Evolutionary conservation across 352 stramenopile species (phyloP).

Genomic region (Phytopythium boreale): DNA sequence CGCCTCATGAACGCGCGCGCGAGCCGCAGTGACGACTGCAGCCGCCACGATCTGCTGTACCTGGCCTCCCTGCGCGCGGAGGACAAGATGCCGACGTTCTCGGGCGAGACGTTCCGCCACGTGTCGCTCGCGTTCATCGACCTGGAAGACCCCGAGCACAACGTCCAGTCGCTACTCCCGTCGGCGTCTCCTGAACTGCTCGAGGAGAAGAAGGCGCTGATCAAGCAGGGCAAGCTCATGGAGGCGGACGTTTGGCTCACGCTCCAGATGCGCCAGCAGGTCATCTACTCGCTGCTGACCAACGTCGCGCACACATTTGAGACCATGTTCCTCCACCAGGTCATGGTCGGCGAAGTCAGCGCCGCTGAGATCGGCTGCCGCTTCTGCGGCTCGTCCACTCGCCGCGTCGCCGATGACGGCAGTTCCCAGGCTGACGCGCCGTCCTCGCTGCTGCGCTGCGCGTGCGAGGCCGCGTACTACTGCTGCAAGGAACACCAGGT

Average conservation of each 20-base stretch:
- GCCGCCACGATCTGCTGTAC: slow-evolving; percentile 73
- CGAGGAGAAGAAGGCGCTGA: slow-evolving; percentile 60
- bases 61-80: slow-evolving; percentile 50
- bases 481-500: slow-evolving; percentile 83
- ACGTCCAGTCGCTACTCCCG: slow-evolving; percentile 73
- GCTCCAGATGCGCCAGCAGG: slow-evolving; percentile 83
- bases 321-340: slow-evolving; percentile 73
- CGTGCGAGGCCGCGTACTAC: slow-evolving; percentile 78
- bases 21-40: slow-evolving; percentile 65
- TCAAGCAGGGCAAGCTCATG: slow-evolving; percentile 70
- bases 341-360: slow-evolving; percentile 64
- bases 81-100: slow-evolving; percentile 83
- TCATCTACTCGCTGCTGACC: slow-evolving; percentile 75
- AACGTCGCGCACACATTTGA: slow-evolving; percentile 85
- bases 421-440: slow-evolving; percentile 7
- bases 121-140: slow-evolving; percentile 81
- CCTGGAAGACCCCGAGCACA: slow-evolving; percentile 62
- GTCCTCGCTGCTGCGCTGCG: slow-evolving; percentile 51
- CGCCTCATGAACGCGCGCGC: slow-evolving; percentile 75
- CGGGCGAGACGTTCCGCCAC: slow-evolving; percentile 72
- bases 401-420: slow-evolving; percentile 9
- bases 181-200: slow-evolving; percentile 54
- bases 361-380: slow-evolving; percentile 64
- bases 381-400: slow-evolving; percentile 53
- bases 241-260: slow-evolving; percentile 84